These are phyloP conservation scores for Pseudonitzschia delicatissima DNA, from an alignment of 108 stramenopile genomes.

Conservation along the genomic window DNA sequence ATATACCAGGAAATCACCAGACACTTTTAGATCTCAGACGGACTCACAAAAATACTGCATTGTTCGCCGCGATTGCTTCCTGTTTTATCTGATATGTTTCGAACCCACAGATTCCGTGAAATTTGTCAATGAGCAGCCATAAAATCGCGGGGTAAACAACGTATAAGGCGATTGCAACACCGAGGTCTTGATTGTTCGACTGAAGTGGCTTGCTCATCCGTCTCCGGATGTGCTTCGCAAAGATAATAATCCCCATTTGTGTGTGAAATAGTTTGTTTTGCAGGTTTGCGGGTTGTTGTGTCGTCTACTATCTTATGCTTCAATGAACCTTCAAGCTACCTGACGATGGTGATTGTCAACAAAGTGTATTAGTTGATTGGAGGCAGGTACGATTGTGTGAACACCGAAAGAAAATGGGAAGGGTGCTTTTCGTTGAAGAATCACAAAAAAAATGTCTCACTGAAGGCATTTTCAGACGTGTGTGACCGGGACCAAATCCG, in stretches of 20 bases:
- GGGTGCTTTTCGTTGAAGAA: no score
- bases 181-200: constrained; percentile 16
- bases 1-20: not conserved
- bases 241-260: not conserved
- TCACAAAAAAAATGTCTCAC: no score
- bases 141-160: constrained; percentile 34
- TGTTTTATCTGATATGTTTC: constrained; percentile 24
- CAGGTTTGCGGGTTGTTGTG: no score
- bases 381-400: no score
- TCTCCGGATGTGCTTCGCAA: not conserved
- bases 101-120: constrained; percentile 32
- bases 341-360: no score
- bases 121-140: constrained; percentile 31
- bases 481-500: no score
- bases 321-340: no score
- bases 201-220: not conserved
- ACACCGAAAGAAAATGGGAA: no score
- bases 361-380: no score
- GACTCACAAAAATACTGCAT: constrained; percentile 9
- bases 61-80: constrained; percentile 22
- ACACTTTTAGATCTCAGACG: not conserved
- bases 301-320: no score
- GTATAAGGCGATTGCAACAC: constrained; percentile 28
- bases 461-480: no score
- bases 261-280: no score